These are phyloP conservation scores for Cephaloascus fragrans DNA, from an alignment of 805 yeast species.

Conservation along the genomic window DNA sequence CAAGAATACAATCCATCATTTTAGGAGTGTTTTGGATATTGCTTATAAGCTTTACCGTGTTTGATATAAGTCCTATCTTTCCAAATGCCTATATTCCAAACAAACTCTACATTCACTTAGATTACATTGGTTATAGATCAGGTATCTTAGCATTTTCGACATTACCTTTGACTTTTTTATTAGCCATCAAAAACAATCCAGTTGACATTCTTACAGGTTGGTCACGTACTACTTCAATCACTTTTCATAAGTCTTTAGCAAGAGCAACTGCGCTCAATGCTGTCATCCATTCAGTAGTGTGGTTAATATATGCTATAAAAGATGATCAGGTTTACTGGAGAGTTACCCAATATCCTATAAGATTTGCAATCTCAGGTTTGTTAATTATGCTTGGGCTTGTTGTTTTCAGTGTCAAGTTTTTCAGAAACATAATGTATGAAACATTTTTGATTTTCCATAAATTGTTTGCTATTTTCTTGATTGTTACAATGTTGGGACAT, in stretches of 20 bases:
- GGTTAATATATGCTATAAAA: slow-evolving; percentile 2
- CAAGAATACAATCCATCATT: background rate
- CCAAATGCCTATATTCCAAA: slow-evolving; percentile 2
- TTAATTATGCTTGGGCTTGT: slow-evolving; percentile 6
- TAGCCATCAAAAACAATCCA: slow-evolving; percentile 3
- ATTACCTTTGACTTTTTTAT: slow-evolving; percentile 1
- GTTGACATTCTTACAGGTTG: background rate
- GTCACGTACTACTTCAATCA: slow-evolving; percentile 1
- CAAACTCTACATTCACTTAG: slow-evolving; percentile 1
- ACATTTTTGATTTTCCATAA: slow-evolving; percentile 1
- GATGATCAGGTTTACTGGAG: slow-evolving; percentile 1
- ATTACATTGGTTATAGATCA: slow-evolving; percentile 2
- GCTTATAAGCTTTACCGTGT: slow-evolving; percentile 1
- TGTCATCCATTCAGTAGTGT: slow-evolving; percentile 1
- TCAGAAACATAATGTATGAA: slow-evolving; percentile 2
- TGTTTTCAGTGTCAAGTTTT: slow-evolving; percentile 4
- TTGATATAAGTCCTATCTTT: slow-evolving; percentile 1
- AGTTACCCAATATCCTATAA: slow-evolving; percentile 1
- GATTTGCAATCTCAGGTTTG: slow-evolving; percentile 1
- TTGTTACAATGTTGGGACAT: slow-evolving; percentile 1
- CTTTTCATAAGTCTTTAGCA: slow-evolving; percentile 1
- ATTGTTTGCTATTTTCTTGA: slow-evolving; percentile 1
- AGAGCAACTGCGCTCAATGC: slow-evolving; percentile 1
- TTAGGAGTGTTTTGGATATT: background rate
- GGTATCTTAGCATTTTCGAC: slow-evolving; percentile 1